These are phyloP conservation scores for Phytophthora syringae DNA, from an alignment of 352 stramenopile genomes.

Conservation along the genomic window DNA sequence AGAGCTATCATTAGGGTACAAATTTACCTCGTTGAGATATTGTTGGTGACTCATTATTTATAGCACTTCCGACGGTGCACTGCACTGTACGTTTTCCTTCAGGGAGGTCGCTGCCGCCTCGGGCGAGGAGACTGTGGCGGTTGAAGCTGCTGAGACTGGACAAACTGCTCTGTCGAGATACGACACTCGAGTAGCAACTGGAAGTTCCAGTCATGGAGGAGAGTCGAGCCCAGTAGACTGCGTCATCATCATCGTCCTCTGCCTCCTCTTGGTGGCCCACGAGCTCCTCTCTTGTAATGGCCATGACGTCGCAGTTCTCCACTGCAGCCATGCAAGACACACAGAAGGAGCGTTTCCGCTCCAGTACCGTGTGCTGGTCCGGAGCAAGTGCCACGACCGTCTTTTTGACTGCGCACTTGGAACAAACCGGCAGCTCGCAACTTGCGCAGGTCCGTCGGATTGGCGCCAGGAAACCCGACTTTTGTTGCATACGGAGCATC, in stretches of 20 bases:
- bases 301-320: slow-evolving; percentile 32
- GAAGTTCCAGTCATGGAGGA: slow-evolving; percentile 37
- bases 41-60: neutral
- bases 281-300: slow-evolving; percentile 43
- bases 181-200: slow-evolving; percentile 34
- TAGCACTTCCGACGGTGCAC: slow-evolving; percentile 27
- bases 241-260: slow-evolving; percentile 30
- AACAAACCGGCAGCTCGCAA: slow-evolving; percentile 41
- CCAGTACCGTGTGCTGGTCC: slow-evolving; percentile 41
- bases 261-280: slow-evolving; percentile 24
- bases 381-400: slow-evolving; percentile 42
- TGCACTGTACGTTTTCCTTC: neutral
- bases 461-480: slow-evolving; percentile 27
- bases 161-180: slow-evolving; percentile 36
- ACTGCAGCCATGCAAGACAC: slow-evolving; percentile 34
- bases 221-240: slow-evolving; percentile 24
- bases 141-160: slow-evolving; percentile 29
- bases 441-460: slow-evolving; percentile 40
- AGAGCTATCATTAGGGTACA: neutral
- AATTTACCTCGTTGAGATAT: neutral
- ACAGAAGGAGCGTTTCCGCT: slow-evolving; percentile 44
- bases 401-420: slow-evolving; percentile 46
- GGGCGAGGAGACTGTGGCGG: slow-evolving; percentile 18
- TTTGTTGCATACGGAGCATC: slow-evolving; percentile 36
- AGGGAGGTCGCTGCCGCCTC: slow-evolving; percentile 23